Percentiles rank a stretch among this genome's conserved stretches.
Conservation (phyloP, 192 early-diverging fungal genomes). For the Backusella sp. region DNA sequence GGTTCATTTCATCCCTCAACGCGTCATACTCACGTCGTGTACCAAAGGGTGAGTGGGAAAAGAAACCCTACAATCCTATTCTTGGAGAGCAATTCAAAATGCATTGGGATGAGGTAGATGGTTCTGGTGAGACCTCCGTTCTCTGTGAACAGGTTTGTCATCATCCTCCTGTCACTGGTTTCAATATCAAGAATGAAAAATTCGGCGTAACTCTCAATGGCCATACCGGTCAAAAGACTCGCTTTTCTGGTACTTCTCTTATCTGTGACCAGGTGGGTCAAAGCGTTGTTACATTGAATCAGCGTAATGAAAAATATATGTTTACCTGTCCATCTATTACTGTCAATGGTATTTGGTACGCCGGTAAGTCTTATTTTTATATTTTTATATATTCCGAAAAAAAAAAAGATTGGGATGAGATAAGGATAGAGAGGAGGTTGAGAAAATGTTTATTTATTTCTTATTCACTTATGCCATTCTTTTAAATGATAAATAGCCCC, state of each 20-base stretch:
- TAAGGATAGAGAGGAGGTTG: no score
- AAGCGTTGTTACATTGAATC: conserved; percentile 46
- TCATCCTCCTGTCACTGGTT: conserved; percentile 44
- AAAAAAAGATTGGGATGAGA: no score
- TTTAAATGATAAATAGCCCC: conserved; percentile 10
- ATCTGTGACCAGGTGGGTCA: conserved; percentile 73
- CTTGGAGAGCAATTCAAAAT: conserved; percentile 50
- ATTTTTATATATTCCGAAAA: background rate
- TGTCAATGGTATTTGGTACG: conserved; percentile 66
- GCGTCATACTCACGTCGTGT: conserved; percentile 70
- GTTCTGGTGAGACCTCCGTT: conserved; percentile 44
- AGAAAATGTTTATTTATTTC: background rate
- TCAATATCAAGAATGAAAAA: conserved; percentile 51
- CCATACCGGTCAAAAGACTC: conserved; percentile 44
- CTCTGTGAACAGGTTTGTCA: conserved; percentile 49
- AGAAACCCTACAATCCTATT: conserved; percentile 53
- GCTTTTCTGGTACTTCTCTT: conserved; percentile 69
- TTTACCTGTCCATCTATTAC: conserved; percentile 68
- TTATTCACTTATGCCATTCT: background rate
- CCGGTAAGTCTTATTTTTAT: conserved; percentile 13
- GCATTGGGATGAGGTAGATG: conserved; percentile 49
- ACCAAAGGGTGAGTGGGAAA: conserved; percentile 69
- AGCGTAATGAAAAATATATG: conserved; percentile 59
- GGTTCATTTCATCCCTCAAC: conserved; percentile 78
- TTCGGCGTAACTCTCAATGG: conserved; percentile 16